A percentile compares a stretch with the other conserved stretches of the same genome.
phyloP scores from a whole-genome alignment of 371 early-diverging fungal species.

The Scutellospora calospora region DNA sequence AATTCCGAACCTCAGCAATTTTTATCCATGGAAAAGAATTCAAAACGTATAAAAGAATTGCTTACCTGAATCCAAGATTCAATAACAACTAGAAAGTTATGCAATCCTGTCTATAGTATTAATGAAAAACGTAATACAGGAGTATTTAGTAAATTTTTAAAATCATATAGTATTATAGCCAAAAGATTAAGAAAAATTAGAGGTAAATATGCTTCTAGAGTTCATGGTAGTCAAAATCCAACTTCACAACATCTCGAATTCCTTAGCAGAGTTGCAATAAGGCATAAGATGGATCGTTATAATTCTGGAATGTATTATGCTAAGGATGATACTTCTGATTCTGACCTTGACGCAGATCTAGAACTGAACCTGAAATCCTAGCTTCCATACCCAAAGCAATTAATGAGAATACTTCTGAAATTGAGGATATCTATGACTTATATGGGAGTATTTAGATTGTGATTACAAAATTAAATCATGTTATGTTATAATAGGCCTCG shows the following conservation, averaged over 20 bases:
- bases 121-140: slow-evolving; percentile 13
- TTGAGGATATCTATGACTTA: too few species aligned
- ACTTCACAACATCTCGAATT: slow-evolving; percentile 20
- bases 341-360: too few species aligned
- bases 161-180: slow-evolving; percentile 6
- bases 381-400: too few species aligned
- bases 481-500: too few species aligned
- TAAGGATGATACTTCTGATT: neutral
- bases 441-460: too few species aligned
- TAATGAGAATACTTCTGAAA: too few species aligned
- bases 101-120: slow-evolving; percentile 3
- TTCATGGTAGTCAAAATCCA: slow-evolving; percentile 26
- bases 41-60: slow-evolving; percentile 32
- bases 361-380: neutral
- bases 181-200: slow-evolving; percentile 31
- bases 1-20: slow-evolving; percentile 11
- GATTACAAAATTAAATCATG: too few species aligned
- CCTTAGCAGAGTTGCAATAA: neutral
- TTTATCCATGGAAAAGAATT: slow-evolving; percentile 28
- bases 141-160: slow-evolving; percentile 30
- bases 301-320: neutral
- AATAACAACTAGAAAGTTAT: slow-evolving; percentile 7
- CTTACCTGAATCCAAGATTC: slow-evolving; percentile 35
- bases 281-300: neutral
- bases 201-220: slow-evolving; percentile 20